These are phyloP conservation scores for Pisolithus marmoratus DNA, from an alignment of 768 basidiomycete genomes.

Conservation along the genomic window DNA sequence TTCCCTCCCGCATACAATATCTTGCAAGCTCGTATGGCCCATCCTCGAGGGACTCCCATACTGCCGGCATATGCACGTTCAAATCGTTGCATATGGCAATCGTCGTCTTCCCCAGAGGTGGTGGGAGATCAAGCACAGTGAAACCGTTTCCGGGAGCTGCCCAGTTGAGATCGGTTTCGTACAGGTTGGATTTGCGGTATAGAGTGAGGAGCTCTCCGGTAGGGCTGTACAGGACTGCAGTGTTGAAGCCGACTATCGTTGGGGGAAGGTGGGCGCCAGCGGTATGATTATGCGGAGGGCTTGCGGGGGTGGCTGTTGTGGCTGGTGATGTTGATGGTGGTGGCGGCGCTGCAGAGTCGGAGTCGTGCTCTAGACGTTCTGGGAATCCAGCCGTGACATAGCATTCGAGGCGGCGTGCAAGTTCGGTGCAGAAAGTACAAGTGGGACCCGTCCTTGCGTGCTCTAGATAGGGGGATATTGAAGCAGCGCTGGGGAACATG, in stretches of 20 bases:
- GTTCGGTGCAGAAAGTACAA: conserved; percentile 61
- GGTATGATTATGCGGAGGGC: background rate
- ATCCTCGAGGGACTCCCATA: conserved; percentile 42
- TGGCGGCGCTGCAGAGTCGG: background rate
- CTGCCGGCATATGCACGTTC: conserved; percentile 44
- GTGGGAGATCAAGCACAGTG: conserved; percentile 51
- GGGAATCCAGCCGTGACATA: conserved; percentile 83
- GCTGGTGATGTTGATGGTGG: background rate
- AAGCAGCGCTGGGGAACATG: conserved; percentile 59
- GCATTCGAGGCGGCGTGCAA: conserved; percentile 62
- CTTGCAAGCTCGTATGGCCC: conserved; percentile 82
- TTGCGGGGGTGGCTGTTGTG: background rate
- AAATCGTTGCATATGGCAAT: conserved; percentile 91
- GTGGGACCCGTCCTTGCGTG: conserved; percentile 66
- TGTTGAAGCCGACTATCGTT: conserved; percentile 60
- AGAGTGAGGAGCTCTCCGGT: conserved; percentile 56
- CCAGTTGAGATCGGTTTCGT: conserved; percentile 73
- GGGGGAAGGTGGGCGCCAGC: background rate
- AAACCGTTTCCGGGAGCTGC: conserved; percentile 77
- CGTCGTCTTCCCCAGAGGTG: conserved; percentile 51
- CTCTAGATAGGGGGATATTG: conserved; percentile 74
- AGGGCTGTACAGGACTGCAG: conserved; percentile 63
- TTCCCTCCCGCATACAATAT: conserved; percentile 46
- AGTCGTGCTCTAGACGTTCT: conserved; percentile 42
- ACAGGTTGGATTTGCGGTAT: conserved; percentile 84